Base-by-base conservation (phyloP, 495 filamentous ascomycete species). In the Pyronema omphalodes region DNA sequence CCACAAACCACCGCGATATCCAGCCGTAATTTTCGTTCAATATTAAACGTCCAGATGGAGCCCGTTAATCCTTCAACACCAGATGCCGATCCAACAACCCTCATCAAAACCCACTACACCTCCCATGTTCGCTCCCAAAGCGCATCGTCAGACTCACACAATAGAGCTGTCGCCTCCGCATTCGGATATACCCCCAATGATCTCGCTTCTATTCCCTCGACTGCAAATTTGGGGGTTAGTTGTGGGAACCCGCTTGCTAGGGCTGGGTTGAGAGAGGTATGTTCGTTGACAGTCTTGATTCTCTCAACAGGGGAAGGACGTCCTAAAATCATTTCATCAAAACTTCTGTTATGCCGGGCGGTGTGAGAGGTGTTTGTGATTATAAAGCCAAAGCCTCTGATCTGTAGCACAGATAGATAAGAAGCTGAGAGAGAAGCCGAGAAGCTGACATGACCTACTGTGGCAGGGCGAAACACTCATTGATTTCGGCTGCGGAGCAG, bases 171-270 rank as follows among this genome's bases (percentile, higher is more conserved):
- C 15, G 79, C 80, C 40, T 66, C 66, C 47, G 71, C 78, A 0
- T 81, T 83, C 55, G 79, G 81, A 23, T 83, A 84, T 62, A 64
- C 66, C 37, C 57, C 61, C 19, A 71, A 72, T 18, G 76, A 83
- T 15, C 70, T 83, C 3, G 56, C 66, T 37, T 64, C 60, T 44
- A 71, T 77, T 39, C 78, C 80, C n/a, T 59, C 71, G 37, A 73
- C 69, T 17, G 67, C 81, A 36, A 83, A 83, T 54, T 67, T 82
- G 3, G 80, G 80, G n/a, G 59, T 82, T 0, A 77, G 77, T 66
- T 83, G 80, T 57, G 80, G 81, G 4, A 83, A 84, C 50, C 80
- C 80, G 0, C 52, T 81, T 0, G 75, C 71, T 15, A 62, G 76
- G 4, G 74, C 79, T 12, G 74, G 67, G 46, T 45, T 83, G 6